A percentile compares a stretch with the other conserved stretches of the same genome.
phyloP scores from a whole-genome alignment of 495 filamentous ascomycete species.

The Lophiostoma macrostomum region DNA sequence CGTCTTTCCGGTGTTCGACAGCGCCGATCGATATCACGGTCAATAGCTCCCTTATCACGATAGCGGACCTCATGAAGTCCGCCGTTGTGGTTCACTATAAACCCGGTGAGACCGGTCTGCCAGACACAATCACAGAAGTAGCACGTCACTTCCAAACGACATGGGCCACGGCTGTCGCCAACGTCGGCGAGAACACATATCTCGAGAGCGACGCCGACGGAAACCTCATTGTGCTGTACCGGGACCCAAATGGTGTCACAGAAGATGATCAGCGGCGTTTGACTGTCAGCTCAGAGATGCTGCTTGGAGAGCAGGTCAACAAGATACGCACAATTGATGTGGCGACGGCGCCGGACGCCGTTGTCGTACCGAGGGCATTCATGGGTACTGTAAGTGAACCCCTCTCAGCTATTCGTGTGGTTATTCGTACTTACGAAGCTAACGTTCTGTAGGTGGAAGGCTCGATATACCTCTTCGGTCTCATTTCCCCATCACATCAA shows the following conservation, averaged over 20 bases:
- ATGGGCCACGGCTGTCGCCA: conserved; percentile 76
- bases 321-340: conserved; percentile 65
- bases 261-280: conserved; percentile 69
- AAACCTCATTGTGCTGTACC: conserved; percentile 75
- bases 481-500: conserved; percentile 64
- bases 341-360: conserved; percentile 54
- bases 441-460: conserved; percentile 73
- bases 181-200: conserved; percentile 68
- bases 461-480: conserved; percentile 82
- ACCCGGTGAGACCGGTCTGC: conserved; percentile 42
- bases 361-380: conserved; percentile 79
- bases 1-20: conserved; percentile 75
- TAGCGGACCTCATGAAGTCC: conserved; percentile 94
- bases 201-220: conserved; percentile 81
- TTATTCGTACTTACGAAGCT: no score
- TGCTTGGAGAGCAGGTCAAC: conserved; percentile 90
- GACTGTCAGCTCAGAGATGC: conserved; percentile 72
- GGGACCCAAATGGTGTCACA: conserved; percentile 68
- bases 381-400: conserved; percentile 73
- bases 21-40: conserved; percentile 82
- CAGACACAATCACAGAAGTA: conserved; percentile 62
- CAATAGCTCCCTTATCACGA: conserved; percentile 63
- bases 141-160: conserved; percentile 75
- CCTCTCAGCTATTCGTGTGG: background rate
- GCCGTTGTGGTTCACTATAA: conserved; percentile 70